These are phyloP conservation scores for Paxillus involutus DNA, from an alignment of 768 basidiomycete genomes.

Conservation along the genomic window DNA sequence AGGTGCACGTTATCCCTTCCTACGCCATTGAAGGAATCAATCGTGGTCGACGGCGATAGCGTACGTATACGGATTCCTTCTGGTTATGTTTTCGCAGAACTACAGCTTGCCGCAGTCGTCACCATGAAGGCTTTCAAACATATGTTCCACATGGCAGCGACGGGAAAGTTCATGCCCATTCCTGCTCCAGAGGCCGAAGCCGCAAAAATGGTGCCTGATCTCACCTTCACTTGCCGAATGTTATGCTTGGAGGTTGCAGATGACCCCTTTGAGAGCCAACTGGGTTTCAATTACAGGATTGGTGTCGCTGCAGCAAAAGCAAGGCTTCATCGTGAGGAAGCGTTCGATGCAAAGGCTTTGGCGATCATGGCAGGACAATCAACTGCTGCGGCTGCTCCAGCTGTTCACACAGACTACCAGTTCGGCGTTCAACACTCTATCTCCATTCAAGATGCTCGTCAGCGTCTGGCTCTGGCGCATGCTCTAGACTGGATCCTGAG, in stretches of 20 bases:
- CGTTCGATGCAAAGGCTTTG: slow-evolving; percentile 77
- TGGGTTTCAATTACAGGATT: slow-evolving; percentile 72
- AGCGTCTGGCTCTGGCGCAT: slow-evolving; percentile 67
- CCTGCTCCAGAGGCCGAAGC: slow-evolving; percentile 68
- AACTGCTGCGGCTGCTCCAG: slow-evolving; percentile 31
- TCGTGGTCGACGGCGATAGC: slow-evolving; percentile 61
- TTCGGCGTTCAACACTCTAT: slow-evolving; percentile 67
- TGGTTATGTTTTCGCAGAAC: slow-evolving; percentile 71
- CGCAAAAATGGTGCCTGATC: slow-evolving; percentile 67
- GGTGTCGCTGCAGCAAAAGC: slow-evolving; percentile 71
- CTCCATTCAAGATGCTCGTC: slow-evolving; percentile 67
- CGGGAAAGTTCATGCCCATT: slow-evolving; percentile 52
- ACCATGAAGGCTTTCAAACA: slow-evolving; percentile 76
- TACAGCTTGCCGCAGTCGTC: slow-evolving; percentile 69
- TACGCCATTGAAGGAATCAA: slow-evolving; percentile 30
- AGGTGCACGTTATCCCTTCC: slow-evolving; percentile 45
- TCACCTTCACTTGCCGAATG: slow-evolving; percentile 57
- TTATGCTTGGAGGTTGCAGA: slow-evolving; percentile 80
- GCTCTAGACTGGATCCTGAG: slow-evolving; percentile 72
- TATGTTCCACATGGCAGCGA: slow-evolving; percentile 53
- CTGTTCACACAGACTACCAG: slow-evolving; percentile 55
- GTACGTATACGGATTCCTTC: slow-evolving; percentile 78
- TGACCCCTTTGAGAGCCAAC: slow-evolving; percentile 75
- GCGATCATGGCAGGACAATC: slow-evolving; percentile 42
- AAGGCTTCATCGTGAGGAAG: slow-evolving; percentile 73